Evolutionary conservation across 2,329 filamentous ascomycete species (phyloP), one percentile per base, ranked within the genome.

Genomic region (Volutella citrinella): DNA sequence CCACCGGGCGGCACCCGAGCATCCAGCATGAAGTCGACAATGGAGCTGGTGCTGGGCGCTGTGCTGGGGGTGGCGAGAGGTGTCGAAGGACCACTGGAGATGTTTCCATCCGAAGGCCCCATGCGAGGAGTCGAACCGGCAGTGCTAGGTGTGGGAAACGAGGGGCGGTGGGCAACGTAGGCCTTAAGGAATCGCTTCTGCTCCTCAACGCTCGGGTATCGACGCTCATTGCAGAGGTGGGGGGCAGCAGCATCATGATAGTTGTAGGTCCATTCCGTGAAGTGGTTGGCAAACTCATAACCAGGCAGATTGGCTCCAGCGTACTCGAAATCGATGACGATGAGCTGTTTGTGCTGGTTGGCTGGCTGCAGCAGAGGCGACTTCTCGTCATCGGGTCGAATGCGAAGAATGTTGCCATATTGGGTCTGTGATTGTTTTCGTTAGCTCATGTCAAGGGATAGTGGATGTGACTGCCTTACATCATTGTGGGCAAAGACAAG

Each of bases 321-420:
- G 57, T 98, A 98, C 56, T 98, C 93, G 54, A 98, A 98, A 60
- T 98, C 93, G 54, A 98, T 98, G 45, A 98, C 93, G 12, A 97
- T 77, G 11, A 98, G 77, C 63, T 95, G 91, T 62, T 95, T 97
- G 66, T 98, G 93, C 49, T 91, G 82, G 62, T 97, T 97, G 38
- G 86, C 82, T 0, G 93, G 89, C 30, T 93, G 78, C 10, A 96
- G 74, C 7, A 97, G 76, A 1, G 91, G 93, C 1, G 90, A 96
- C 50, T 89, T 83, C 47, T 87, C 77, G 59, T 80, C 74, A 35
- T 80, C 73, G 3, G 77, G 77, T 4, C 70, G 68, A 30, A 82
- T 62, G 22, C 90, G 87, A 30, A 98, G 79, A 43, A 98, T 93
- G 57, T 98, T 98, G 45, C 93, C 93, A 55, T 98, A 97, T 80